Evolutionary conservation across 192 early-diverging fungal genomes (phyloP).

Genomic region (Pilaira anomala): DNA sequence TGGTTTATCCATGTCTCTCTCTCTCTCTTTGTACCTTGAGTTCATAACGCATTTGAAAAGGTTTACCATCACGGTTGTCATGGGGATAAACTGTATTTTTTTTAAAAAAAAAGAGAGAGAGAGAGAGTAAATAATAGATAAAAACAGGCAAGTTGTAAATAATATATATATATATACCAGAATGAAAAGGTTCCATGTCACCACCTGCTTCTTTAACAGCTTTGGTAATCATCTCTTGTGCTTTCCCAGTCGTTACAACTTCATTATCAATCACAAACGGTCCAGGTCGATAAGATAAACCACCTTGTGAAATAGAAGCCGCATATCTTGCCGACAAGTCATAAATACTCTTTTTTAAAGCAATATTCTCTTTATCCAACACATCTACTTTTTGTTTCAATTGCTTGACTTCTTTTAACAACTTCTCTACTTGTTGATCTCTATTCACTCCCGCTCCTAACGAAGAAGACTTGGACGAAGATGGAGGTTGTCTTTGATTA

Average conservation of each 20-base stretch:
- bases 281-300: conserved; percentile 31
- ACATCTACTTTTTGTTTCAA: conserved; percentile 73
- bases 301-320: conserved; percentile 34
- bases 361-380: conserved; percentile 72
- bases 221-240: conserved; percentile 33
- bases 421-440: conserved; percentile 55
- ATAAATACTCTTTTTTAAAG: conserved; percentile 79
- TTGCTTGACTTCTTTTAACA: conserved; percentile 61
- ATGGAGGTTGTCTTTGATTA: conserved; percentile 10
- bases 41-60: conserved; percentile 64
- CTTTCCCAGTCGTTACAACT: conserved; percentile 9
- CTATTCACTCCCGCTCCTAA: conserved; percentile 26
- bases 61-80: conserved; percentile 43
- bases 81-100: conserved; percentile 23
- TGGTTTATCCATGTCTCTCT: neutral
- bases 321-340: conserved; percentile 75
- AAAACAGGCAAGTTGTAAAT: no score
- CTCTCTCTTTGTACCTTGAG: conserved; percentile 39
- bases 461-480: neutral
- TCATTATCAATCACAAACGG: conserved; percentile 47
- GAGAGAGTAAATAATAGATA: neutral
- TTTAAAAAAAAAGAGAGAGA: neutral
- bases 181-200: conserved; percentile 22
- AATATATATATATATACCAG: conserved; percentile 3
- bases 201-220: conserved; percentile 33